Conservation (phyloP, 176 grass and related monocot genomes). For the Cenchrus americanus region DNA sequence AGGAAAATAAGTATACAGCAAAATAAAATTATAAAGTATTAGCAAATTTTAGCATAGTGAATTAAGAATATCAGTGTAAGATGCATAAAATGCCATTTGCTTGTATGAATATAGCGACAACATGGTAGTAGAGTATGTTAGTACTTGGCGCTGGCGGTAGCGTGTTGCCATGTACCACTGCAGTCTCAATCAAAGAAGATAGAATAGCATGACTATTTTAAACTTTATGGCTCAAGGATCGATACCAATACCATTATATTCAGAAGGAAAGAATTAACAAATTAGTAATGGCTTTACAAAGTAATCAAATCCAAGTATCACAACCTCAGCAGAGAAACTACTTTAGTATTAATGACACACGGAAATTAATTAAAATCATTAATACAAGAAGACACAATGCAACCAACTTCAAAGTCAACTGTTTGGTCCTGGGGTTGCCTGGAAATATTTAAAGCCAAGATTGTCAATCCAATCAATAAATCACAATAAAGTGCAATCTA, state of each 20-base stretch:
- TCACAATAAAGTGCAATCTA: too few species aligned
- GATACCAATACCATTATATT: conserved; percentile 9
- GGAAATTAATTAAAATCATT: not conserved
- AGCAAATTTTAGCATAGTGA: not conserved
- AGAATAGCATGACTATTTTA: not conserved
- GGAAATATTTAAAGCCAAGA: conserved; percentile 2
- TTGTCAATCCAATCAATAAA: not conserved
- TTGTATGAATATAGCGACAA: conserved; percentile 12
- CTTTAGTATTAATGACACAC: not conserved
- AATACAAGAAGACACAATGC: not conserved
- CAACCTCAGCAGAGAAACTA: not conserved
- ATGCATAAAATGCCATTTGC: conserved; percentile 7
- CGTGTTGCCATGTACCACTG: not conserved
- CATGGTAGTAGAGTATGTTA: conserved; percentile 5
- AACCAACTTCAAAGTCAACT: conserved; percentile 15
- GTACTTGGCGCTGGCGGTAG: not conserved
- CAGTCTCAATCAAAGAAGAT: not conserved
- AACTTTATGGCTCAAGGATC: not conserved
- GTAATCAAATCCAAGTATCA: not conserved
- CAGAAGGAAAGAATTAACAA: not conserved
- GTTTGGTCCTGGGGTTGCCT: not conserved
- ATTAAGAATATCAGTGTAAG: not conserved
- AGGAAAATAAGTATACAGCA: not conserved
- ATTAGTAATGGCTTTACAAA: not conserved
- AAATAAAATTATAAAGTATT: conserved; percentile 11